Base-by-base conservation (phyloP, 106 monocot species). In the Cymbidium sinense region DNA sequence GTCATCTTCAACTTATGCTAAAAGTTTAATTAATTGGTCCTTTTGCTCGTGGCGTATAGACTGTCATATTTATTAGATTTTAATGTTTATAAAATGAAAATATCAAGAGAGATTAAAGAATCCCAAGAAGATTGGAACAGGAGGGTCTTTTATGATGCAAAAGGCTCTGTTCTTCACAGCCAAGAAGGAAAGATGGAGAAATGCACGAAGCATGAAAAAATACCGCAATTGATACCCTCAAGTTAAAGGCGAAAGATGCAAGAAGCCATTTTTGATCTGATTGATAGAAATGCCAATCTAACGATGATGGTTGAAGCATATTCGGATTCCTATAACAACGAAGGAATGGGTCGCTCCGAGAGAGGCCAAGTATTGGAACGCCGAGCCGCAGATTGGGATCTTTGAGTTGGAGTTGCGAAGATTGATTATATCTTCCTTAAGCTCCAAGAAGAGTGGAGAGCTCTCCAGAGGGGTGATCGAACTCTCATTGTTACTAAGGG, bases 321-420 rank as follows among this genome's bases (percentile, higher is more conserved):
- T 43, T 67, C 67, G 17, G 34, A 58, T 21, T 85, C 77, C 29
- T 43, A 51, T 5, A 64, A 51, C 76, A 70, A 51, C 29, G 23
- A 50, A 64, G 65, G 67, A 44, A 89, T 77, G 61, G 43, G 75
- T 50, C 35, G 65, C 33, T 43, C 64, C 43, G 76, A 81, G 50
- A 76, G 81, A 55, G 81, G 80, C 54, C 79, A 87, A 72, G 72
- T 99, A 5, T 84, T 80, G 6, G 93, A 91, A 23, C 74, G 79
- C 71, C 76, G 27, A 86, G 77, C n/a, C 37, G 89, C 79, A 86
- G 79, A 99, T 95, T 37, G 90, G 75, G 8, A 86, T 83, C 64
- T 43, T 95, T 81, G 99, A 99, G 80, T n/a, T 89, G 70, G 95
- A 95, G 65, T 69, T 99, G 36, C 86, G 75, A 93, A 93, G 61